Base-by-base conservation (phyloP, 768 basidiomycete genomes). In the Agaricus subrufescens region DNA sequence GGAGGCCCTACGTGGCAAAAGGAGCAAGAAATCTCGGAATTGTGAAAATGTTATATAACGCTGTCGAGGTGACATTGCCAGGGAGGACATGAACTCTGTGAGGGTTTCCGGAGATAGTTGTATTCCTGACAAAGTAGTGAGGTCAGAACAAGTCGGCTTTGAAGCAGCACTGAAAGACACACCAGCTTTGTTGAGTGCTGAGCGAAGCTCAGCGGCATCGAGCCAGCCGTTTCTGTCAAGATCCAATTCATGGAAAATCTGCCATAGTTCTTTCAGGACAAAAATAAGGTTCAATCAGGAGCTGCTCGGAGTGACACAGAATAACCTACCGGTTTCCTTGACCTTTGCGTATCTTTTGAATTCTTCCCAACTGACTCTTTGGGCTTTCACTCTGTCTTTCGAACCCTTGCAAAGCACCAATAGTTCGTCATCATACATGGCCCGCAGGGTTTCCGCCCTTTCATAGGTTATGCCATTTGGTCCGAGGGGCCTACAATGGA, bases 241-340 rank as follows among this genome's bases (percentile, higher is more conserved):
- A 73, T 96, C 95, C 48, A 97, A 80, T 63, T 94, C 89, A 61
- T 91, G 91, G 70, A 97, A 97, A 54, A 94, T 85, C 50, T 82
- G 76, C 95, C 95, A 97, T 23, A 97, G 76, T 70, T 96, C 94
- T 92, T 34, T 11, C 34, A 34, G 34, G 56, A 45, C 53, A 56
- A 52, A 45, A 12, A 47, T 61, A 57, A 69, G 39, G 38, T 46
- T 23, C 19, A 29, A 57, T 49, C 37, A 39, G 26, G 25, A n/a
- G 42, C 49, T 59, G 44, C 59, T 50, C 58, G 58, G 50, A 43
- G 25, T 34, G 12, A 46, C 15, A 51, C n/a, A 37, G 37, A 4
- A 38, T 43, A 34, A 78, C 82, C 65, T 66, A 87, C 91, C 92
- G 52, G 75, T 79, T 80, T 94, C 92, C 71, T 94, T 94, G 54